These are phyloP conservation scores for Desmodesmus armatus DNA, from an alignment of 139 green algal genomes.

Conservation along the genomic window DNA sequence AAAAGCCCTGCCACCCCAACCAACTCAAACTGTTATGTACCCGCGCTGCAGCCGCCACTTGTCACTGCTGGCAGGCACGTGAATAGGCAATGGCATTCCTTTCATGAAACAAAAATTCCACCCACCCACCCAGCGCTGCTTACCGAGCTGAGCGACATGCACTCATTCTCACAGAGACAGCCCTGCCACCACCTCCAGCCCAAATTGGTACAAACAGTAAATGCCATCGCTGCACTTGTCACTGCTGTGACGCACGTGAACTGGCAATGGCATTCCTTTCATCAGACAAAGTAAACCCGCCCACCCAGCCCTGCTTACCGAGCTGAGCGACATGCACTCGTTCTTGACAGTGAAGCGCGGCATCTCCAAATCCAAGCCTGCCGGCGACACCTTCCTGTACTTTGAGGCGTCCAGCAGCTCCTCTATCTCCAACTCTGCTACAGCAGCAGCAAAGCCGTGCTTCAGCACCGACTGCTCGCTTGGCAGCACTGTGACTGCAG, in stretches of 20 bases:
- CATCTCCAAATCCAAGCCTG: slow-evolving; percentile 18
- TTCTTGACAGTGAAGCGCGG: slow-evolving; percentile 27
- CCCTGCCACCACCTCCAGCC: background rate
- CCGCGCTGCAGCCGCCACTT: background rate
- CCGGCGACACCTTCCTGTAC: background rate
- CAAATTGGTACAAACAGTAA: background rate
- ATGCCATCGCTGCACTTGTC: background rate
- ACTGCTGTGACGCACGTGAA: background rate
- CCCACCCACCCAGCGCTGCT: too few relatives aligned
- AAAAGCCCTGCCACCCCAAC: background rate
- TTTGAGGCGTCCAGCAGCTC: background rate
- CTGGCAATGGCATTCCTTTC: too few relatives aligned
- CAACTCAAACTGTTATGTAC: background rate
- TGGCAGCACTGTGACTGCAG: slow-evolving; percentile 26
- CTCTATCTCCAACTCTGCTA: background rate
- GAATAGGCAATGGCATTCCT: too few relatives aligned
- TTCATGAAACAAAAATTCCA: too few relatives aligned
- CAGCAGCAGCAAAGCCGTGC: slow-evolving; percentile 9
- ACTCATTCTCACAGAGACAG: background rate
- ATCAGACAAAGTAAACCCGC: too few relatives aligned
- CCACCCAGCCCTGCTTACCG: too few relatives aligned
- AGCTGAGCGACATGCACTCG: background rate
- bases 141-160: background rate
- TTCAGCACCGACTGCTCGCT: background rate
- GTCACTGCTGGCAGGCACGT: background rate